Evolutionary conservation across 164 flowering plant species (phyloP).

Genomic region (Kingdonia uniflora): DNA sequence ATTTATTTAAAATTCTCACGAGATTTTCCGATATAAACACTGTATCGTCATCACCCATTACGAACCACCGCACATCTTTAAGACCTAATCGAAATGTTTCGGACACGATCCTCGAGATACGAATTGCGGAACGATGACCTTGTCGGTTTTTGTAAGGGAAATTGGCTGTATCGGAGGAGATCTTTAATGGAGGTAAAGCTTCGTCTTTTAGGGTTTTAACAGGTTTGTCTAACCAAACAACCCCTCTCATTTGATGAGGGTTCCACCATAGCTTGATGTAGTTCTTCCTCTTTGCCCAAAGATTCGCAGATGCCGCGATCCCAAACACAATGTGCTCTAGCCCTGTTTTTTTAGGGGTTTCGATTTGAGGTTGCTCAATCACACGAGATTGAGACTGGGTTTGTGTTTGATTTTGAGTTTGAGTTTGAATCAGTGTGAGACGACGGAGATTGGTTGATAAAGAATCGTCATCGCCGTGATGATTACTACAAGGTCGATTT

Average conservation of each 20-base stretch:
- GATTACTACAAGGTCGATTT: slow-evolving; percentile 4
- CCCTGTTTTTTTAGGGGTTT: slow-evolving; percentile 14
- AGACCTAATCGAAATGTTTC: slow-evolving; percentile 37
- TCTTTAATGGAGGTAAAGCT: slow-evolving; percentile 28
- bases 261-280: slow-evolving; percentile 60
- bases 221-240: slow-evolving; percentile 46
- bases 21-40: slow-evolving; percentile 50
- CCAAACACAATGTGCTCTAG: slow-evolving; percentile 50
- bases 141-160: slow-evolving; percentile 31
- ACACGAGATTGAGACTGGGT: not conserved
- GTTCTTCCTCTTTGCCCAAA: slow-evolving; percentile 48
- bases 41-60: slow-evolving; percentile 77
- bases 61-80: slow-evolving; percentile 50
- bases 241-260: slow-evolving; percentile 38
- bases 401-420: not conserved
- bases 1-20: slow-evolving; percentile 43
- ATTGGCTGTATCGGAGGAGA: slow-evolving; percentile 37
- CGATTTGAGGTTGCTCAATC: not conserved
- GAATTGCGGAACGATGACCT: slow-evolving; percentile 49
- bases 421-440: not conserved
- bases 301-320: slow-evolving; percentile 42
- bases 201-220: slow-evolving; percentile 8
- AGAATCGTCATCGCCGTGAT: not conserved
- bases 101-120: slow-evolving; percentile 57
- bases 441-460: slow-evolving; percentile 3